A percentile compares a stretch with the other conserved stretches of the same genome.
These are phyloP conservation scores for Suillus clintonianus DNA, from an alignment of 768 basidiomycete species.

Conservation along the genomic window DNA sequence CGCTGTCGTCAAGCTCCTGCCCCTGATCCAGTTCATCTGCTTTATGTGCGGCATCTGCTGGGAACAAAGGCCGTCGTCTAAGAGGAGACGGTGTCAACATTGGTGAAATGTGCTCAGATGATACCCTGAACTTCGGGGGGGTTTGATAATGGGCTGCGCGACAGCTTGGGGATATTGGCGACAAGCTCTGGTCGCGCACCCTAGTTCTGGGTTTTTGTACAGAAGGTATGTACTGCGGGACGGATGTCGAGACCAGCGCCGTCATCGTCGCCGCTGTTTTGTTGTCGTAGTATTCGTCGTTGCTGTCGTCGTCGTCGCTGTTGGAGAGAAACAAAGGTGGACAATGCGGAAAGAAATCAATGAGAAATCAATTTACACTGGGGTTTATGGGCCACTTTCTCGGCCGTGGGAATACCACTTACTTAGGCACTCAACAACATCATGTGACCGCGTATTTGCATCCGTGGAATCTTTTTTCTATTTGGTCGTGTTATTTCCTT, in stretches of 20 bases:
- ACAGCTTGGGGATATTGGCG: constrained; percentile 34
- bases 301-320: constrained; percentile 21
- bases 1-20: constrained; percentile 33
- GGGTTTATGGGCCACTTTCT: constrained; percentile 29
- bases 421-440: constrained; percentile 28
- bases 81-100: constrained; percentile 70
- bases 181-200: constrained; percentile 33
- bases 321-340: constrained; percentile 17
- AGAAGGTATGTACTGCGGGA: constrained; percentile 34
- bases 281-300: constrained; percentile 4
- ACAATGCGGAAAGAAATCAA: constrained; percentile 2
- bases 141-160: constrained; percentile 33
- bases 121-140: constrained; percentile 31
- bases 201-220: constrained; percentile 20
- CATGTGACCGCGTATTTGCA: constrained; percentile 33
- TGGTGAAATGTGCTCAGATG: constrained; percentile 50
- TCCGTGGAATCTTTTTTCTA: constrained; percentile 19
- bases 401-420: constrained; percentile 27
- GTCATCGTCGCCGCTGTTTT: constrained; percentile 21
- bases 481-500: constrained; percentile 2
- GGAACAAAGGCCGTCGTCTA: constrained; percentile 45
- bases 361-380: constrained; percentile 11
- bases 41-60: constrained; percentile 16
- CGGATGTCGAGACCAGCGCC: constrained; percentile 31
- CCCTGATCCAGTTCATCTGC: constrained; percentile 38